Evolutionary conservation across 2,329 filamentous ascomycete genomes (phyloP).

Genomic region (Colletotrichum sp.): DNA sequence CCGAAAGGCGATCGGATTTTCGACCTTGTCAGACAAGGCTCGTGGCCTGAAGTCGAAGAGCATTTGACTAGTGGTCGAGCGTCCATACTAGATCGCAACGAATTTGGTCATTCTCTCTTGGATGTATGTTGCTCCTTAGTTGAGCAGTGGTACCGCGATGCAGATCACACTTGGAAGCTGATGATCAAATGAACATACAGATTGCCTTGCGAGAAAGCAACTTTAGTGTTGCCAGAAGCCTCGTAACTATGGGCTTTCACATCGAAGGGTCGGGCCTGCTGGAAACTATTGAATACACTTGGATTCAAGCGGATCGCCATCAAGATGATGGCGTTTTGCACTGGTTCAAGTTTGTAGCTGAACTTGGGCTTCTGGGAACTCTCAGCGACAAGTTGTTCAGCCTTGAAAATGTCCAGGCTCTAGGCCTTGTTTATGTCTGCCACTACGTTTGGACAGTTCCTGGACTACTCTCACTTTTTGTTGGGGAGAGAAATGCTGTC

Average conservation of each 20-base stretch:
- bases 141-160: no score
- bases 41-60: neutral
- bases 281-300: neutral
- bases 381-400: neutral
- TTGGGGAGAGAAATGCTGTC: neutral
- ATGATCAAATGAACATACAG: neutral
- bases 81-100: neutral
- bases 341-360: neutral
- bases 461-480: neutral
- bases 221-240: neutral
- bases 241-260: accelerated
- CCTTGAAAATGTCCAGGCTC: no score
- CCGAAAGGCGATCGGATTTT: neutral
- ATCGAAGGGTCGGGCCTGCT: neutral
- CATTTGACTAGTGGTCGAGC: neutral
- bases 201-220: accelerated
- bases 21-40: neutral
- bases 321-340: neutral
- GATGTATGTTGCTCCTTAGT: neutral
- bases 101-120: neutral
- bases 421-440: no score
- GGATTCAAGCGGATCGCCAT: no score
- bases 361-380: neutral
- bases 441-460: neutral
- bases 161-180: neutral